A percentile compares a stretch with the other conserved stretches of the same genome.
These are phyloP conservation scores for Fusarium humuli DNA, from an alignment of 2,329 filamentous ascomycete species.

Conservation along the genomic window DNA sequence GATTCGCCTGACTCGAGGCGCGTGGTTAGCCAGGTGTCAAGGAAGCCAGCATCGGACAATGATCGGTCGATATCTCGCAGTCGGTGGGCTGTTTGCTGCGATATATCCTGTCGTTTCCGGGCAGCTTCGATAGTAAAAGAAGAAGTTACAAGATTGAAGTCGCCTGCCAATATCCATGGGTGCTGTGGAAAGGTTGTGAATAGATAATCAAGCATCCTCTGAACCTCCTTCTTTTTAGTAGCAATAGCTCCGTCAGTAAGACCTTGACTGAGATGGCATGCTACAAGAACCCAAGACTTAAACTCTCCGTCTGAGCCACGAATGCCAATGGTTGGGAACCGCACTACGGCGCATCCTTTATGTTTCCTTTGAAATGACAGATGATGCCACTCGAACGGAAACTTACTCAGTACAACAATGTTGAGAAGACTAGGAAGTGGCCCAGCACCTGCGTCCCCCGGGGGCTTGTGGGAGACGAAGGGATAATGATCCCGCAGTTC, in stretches of 20 bases:
- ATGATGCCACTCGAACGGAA: slow-evolving; percentile 66
- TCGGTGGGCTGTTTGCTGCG: slow-evolving; percentile 57
- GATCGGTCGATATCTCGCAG: slow-evolving; percentile 60
- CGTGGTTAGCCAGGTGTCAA: slow-evolving; percentile 64
- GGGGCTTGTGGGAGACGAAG: slow-evolving; percentile 68
- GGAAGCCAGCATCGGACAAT: slow-evolving; percentile 59
- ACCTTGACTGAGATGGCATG: slow-evolving; percentile 71
- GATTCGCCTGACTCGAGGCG: slow-evolving; percentile 58
- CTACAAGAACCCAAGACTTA: slow-evolving; percentile 62
- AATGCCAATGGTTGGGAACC: slow-evolving; percentile 49
- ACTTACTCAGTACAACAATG: slow-evolving; percentile 68
- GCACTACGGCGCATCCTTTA: slow-evolving; percentile 67
- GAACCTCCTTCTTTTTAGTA: slow-evolving; percentile 67
- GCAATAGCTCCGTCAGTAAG: slow-evolving; percentile 68
- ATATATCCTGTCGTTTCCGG: slow-evolving; percentile 64
- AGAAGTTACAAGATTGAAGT: slow-evolving; percentile 74
- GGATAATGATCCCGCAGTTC: slow-evolving; percentile 62
- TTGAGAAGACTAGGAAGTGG: slow-evolving; percentile 72
- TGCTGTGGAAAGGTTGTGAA: slow-evolving; percentile 54
- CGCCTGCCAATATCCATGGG: slow-evolving; percentile 70
- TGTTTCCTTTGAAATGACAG: slow-evolving; percentile 66
- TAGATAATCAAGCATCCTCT: slow-evolving; percentile 62
- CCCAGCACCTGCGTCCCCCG: slow-evolving; percentile 61
- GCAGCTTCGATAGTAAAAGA: slow-evolving; percentile 65
- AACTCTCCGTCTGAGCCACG: slow-evolving; percentile 36